Conservation (phyloP, 371 early-diverging fungal species). For the Nematocida sp. region DNA sequence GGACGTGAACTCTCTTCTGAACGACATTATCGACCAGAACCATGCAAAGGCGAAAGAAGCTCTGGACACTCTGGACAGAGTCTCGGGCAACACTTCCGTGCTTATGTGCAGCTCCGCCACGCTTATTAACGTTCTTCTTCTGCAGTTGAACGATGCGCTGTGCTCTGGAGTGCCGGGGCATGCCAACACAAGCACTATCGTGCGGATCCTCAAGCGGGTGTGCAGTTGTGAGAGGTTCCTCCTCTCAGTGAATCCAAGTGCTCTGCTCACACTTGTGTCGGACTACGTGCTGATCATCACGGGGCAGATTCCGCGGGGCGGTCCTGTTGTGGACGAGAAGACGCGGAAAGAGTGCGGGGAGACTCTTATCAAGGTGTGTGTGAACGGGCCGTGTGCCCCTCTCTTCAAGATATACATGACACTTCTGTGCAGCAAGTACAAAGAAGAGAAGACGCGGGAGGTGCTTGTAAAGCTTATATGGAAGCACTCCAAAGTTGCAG, state of each 20-base stretch:
- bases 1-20: slow-evolving; percentile 38
- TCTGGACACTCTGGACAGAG: slow-evolving; percentile 17
- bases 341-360: slow-evolving; percentile 48
- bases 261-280: slow-evolving; percentile 33
- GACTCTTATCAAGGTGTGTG: slow-evolving; percentile 32
- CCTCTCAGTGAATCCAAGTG: slow-evolving; percentile 18
- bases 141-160: slow-evolving; percentile 46
- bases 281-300: slow-evolving; percentile 49
- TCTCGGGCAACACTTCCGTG: not conserved
- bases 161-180: slow-evolving; percentile 17
- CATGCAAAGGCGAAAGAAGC: slow-evolving; percentile 2
- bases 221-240: slow-evolving; percentile 36
- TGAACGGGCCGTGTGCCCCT: slow-evolving; percentile 5
- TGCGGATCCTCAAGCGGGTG: slow-evolving; percentile 31
- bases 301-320: slow-evolving; percentile 39
- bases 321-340: not conserved
- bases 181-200: not conserved
- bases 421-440: slow-evolving; percentile 39
- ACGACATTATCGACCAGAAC: slow-evolving; percentile 49
- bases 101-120: slow-evolving; percentile 39
- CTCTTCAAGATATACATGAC: slow-evolving; percentile 49
- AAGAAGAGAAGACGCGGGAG: slow-evolving; percentile 50
- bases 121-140: slow-evolving; percentile 43
- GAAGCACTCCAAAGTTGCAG: slow-evolving; percentile 60
- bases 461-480: slow-evolving; percentile 62